Evolutionary conservation across 768 basidiomycete genomes (phyloP).

Genomic region (Phallus indusiatus): DNA sequence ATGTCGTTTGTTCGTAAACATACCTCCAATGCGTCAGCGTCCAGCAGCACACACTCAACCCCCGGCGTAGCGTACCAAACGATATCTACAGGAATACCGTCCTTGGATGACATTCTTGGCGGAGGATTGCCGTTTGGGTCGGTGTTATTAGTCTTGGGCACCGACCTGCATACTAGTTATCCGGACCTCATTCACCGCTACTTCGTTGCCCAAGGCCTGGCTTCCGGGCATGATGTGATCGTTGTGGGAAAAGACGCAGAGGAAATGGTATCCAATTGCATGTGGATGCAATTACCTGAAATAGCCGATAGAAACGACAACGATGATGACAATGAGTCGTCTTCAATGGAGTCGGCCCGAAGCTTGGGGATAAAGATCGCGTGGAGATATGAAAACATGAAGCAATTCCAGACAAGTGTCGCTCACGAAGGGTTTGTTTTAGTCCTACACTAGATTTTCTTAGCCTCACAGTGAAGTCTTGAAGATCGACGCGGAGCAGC

Average conservation of each 20-base stretch:
- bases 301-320: slow-evolving; percentile 20
- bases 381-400: slow-evolving; percentile 94
- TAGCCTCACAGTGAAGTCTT: slow-evolving; percentile 26
- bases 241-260: slow-evolving; percentile 53
- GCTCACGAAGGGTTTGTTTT: slow-evolving; percentile 34
- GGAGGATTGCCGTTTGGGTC: slow-evolving; percentile 83
- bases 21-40: neutral
- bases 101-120: slow-evolving; percentile 91
- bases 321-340: slow-evolving; percentile 30
- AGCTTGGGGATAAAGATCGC: slow-evolving; percentile 74
- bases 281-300: slow-evolving; percentile 56
- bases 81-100: slow-evolving; percentile 85
- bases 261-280: slow-evolving; percentile 58
- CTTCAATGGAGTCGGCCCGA: slow-evolving; percentile 14
- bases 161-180: slow-evolving; percentile 81
- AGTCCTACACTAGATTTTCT: neutral
- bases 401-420: slow-evolving; percentile 83
- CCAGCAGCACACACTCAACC: neutral
- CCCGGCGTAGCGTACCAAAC: neutral
- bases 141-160: slow-evolving; percentile 62
- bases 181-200: slow-evolving; percentile 80
- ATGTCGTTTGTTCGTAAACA: neutral
- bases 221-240: slow-evolving; percentile 55
- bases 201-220: slow-evolving; percentile 81
- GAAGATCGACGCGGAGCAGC: slow-evolving; percentile 47